phyloP scores from a whole-genome alignment of 1,284 basidiomycete genomes.

The Taiwanofungus camphoratus region DNA sequence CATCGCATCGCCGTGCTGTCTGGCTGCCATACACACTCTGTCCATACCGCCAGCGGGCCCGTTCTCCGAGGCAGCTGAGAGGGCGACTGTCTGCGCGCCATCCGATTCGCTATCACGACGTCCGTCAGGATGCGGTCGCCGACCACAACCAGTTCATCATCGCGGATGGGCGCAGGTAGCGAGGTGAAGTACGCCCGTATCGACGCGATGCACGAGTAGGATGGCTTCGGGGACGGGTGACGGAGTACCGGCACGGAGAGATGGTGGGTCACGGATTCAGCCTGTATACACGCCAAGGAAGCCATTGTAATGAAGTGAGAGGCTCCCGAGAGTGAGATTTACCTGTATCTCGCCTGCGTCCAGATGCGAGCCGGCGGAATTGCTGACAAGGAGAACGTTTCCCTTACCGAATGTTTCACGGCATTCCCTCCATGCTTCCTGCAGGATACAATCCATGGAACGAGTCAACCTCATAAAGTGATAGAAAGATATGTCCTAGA shows the following conservation, averaged over 20 bases:
- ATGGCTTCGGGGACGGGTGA: constrained; percentile 75
- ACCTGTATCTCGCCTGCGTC: constrained; percentile 82
- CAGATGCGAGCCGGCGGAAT: constrained; percentile 80
- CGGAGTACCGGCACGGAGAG: constrained; percentile 80
- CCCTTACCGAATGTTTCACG: constrained; percentile 67
- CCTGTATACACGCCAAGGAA: constrained; percentile 38
- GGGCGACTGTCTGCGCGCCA: constrained; percentile 29
- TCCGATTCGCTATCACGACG: constrained; percentile 79
- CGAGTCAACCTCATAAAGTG: not conserved
- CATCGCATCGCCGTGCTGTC: constrained; percentile 57
- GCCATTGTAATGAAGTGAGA: not conserved
- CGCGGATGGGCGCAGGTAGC: constrained; percentile 42
- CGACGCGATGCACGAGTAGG: constrained; percentile 63
- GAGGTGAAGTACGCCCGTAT: constrained; percentile 65
- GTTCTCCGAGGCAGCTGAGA: constrained; percentile 6
- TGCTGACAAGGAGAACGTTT: constrained; percentile 89
- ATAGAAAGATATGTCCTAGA: not conserved
- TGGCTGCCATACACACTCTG: constrained; percentile 59
- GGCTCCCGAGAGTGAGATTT: constrained; percentile 23
- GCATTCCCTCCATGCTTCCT: constrained; percentile 80
- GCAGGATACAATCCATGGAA: constrained; percentile 5
- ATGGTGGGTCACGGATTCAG: constrained; percentile 77
- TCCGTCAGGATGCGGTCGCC: constrained; percentile 93
- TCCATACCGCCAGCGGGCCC: constrained; percentile 64
- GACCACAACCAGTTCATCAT: constrained; percentile 70